Evolutionary conservation across 441 rosid genomes (phyloP).

Genomic region (Adansonia rubrostipa): DNA sequence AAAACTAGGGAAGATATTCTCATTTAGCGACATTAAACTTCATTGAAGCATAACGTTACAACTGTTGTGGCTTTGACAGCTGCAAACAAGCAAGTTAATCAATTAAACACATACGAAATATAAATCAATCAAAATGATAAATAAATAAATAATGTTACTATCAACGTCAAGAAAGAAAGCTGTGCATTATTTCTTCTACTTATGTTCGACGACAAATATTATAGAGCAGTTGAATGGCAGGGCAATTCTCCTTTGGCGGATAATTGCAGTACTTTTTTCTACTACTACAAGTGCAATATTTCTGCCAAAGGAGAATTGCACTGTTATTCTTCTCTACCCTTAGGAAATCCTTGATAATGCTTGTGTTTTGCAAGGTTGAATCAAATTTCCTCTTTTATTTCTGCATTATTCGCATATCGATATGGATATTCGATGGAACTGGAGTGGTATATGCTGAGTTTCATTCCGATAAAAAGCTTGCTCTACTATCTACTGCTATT

Average conservation of each 20-base stretch:
- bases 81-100: not conserved
- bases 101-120: not conserved
- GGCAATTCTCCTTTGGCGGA: slow-evolving; percentile 82
- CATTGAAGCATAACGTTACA: not conserved
- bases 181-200: not conserved
- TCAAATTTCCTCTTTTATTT: slow-evolving; percentile 28
- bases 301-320: slow-evolving; percentile 63
- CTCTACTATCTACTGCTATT: slow-evolving; percentile 28
- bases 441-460: slow-evolving; percentile 34
- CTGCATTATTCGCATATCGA: slow-evolving; percentile 39
- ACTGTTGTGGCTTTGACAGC: slow-evolving; percentile 11
- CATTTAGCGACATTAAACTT: not conserved
- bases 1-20: no score
- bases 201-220: not conserved
- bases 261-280: not conserved
- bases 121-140: not conserved
- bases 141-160: not conserved
- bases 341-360: slow-evolving; percentile 12
- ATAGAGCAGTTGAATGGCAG: slow-evolving; percentile 52
- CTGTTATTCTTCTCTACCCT: slow-evolving; percentile 54
- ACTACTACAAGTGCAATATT: slow-evolving; percentile 18
- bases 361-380: slow-evolving; percentile 3
- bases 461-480: slow-evolving; percentile 31
- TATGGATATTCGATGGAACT: slow-evolving; percentile 36
- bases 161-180: slow-evolving; percentile 18